Evolutionary conservation across 169 alveolate species (phyloP).

Genomic region (Babesia gibsoni): DNA sequence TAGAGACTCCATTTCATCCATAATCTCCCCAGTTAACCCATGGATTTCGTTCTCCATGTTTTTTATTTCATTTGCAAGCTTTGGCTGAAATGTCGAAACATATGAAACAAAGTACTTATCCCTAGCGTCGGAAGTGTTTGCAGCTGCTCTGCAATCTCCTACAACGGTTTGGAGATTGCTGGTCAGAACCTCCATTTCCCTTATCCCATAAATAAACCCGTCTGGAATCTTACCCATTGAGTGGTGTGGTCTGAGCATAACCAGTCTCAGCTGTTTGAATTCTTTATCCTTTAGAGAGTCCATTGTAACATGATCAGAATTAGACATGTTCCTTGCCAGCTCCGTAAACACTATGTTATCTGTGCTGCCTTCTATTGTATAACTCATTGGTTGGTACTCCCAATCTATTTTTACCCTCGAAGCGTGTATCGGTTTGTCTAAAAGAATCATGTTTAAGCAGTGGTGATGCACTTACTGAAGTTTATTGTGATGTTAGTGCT

Average conservation of each 20-base stretch:
- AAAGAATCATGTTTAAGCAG: not conserved
- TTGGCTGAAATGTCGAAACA: slow-evolving; percentile 76
- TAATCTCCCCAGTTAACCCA: slow-evolving; percentile 70
- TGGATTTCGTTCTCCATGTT: slow-evolving; percentile 80
- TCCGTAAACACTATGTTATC: slow-evolving; percentile 75
- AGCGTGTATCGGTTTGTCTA: slow-evolving; percentile 62
- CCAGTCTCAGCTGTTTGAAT: slow-evolving; percentile 73
- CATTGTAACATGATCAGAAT: slow-evolving; percentile 70
- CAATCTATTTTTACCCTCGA: slow-evolving; percentile 79
- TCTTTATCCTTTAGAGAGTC: slow-evolving; percentile 73
- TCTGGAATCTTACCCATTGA: slow-evolving; percentile 78
- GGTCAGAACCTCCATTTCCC: slow-evolving; percentile 80
- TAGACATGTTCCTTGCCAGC: slow-evolving; percentile 71
- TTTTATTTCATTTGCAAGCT: slow-evolving; percentile 69
- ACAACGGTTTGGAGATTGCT: slow-evolving; percentile 79
- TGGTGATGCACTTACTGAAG: slow-evolving; percentile 56
- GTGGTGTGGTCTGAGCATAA: slow-evolving; percentile 86
- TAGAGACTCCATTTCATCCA: slow-evolving; percentile 72
- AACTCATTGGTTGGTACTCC: slow-evolving; percentile 88
- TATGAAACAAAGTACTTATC: slow-evolving; percentile 86
- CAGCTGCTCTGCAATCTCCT: slow-evolving; percentile 84
- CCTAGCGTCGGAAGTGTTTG: slow-evolving; percentile 85
- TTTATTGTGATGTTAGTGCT: slow-evolving; percentile 67
- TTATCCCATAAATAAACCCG: slow-evolving; percentile 80
- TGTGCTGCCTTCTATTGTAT: slow-evolving; percentile 75